Evolutionary conservation across 768 basidiomycete species (phyloP), one percentile per base, ranked within the genome.

Genomic region (Paxillus involutus): DNA sequence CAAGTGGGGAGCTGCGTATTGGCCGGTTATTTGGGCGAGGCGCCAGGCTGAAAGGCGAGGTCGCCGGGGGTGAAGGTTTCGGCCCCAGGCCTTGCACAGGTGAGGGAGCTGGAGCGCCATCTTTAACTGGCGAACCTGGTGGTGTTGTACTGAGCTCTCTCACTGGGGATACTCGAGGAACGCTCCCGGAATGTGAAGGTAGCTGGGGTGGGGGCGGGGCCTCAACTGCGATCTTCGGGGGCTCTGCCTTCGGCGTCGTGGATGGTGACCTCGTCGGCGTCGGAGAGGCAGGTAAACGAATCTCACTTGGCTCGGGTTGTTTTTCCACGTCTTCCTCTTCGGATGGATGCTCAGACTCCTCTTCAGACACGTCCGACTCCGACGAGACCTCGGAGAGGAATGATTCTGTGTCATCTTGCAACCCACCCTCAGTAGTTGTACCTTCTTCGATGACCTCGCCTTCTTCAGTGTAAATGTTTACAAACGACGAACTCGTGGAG

Each of bases 1-100:
- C 85, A 46, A 91, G 73, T 2, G 90, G 90, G 3, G 90, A 91
- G 59, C 90, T 91, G n/a, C 87, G 82, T 3, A 77, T 69, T 0
- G 89, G 89, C 7, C 85, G 80, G 8, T 57, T 68, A 12, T 48
- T 60, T 17, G 87, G 79, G 37, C 86, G 76, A 17, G 83, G 82
- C 16, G 80, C 44, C 26, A 66, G 65, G 21, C 78, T 77, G 32
- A 85, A 65, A 3, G 75, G 69, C 19, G 81, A 76, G 63, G 45
- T 32, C 13, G 58, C 53, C 30, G 53, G 64, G 30, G 51, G 60
- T 44, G 60, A 50, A 4, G 57, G 19, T 41, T 58, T 71, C 13
- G 48, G 44, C 13, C 57, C 32, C 17, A 66, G 60, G 6, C 46
- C 40, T 2, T 63, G 53, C 7, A 61, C 53, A 13, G 65, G 64